Evolutionary conservation across 305 asterid genomes (phyloP).

Genomic region (Fraxinus baroniana): DNA sequence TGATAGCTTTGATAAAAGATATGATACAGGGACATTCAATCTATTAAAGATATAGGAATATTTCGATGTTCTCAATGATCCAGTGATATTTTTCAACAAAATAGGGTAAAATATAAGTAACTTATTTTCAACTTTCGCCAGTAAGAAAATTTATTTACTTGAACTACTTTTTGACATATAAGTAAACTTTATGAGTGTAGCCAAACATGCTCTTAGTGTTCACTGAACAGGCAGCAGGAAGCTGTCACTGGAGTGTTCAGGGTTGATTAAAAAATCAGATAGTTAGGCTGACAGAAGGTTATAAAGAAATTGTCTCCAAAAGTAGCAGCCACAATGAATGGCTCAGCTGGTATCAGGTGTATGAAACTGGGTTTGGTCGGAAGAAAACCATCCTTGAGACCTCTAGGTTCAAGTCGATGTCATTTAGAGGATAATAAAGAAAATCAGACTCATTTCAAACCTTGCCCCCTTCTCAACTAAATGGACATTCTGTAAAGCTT

Average conservation of each 20-base stretch:
- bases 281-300: slow-evolving; percentile 27
- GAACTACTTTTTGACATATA: not conserved
- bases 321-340: slow-evolving; percentile 18
- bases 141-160: not conserved
- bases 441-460: slow-evolving; percentile 34
- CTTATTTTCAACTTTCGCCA: not conserved
- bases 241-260: slow-evolving; percentile 47
- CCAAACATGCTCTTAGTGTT: not conserved
- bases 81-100: not conserved
- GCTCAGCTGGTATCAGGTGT: slow-evolving; percentile 23
- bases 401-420: slow-evolving; percentile 23
- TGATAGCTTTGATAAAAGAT: not conserved
- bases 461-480: slow-evolving; percentile 18
- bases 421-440: slow-evolving; percentile 40
- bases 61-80: not conserved
- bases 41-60: not conserved
- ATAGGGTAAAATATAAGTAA: not conserved
- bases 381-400: slow-evolving; percentile 23
- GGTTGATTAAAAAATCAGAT: slow-evolving; percentile 27
- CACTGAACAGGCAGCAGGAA: slow-evolving; percentile 20
- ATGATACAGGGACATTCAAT: not conserved
- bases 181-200: not conserved
- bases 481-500: slow-evolving; percentile 23
- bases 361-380: slow-evolving; percentile 44
- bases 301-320: slow-evolving; percentile 19